Percentiles rank a stretch among this genome's conserved stretches.
These are phyloP conservation scores for Sphaerosporella brunnea DNA, from an alignment of 495 filamentous ascomycete species.

Conservation along the genomic window DNA sequence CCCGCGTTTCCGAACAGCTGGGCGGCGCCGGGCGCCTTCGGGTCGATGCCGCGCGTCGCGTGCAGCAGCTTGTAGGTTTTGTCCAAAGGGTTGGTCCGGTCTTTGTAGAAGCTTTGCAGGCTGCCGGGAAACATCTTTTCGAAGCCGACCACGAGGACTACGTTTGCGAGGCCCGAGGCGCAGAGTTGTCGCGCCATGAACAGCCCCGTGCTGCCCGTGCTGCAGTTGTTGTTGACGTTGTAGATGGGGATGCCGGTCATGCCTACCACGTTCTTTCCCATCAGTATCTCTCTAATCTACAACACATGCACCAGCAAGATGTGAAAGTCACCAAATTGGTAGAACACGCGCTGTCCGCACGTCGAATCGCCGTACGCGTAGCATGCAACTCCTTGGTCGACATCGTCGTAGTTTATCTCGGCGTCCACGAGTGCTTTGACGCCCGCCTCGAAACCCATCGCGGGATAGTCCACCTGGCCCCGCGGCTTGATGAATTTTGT, in stretches of 20 bases:
- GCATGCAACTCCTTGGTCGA: conserved; percentile 90
- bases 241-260: conserved; percentile 91
- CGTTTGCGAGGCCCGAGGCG: conserved; percentile 60
- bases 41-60: conserved; percentile 53
- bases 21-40: conserved; percentile 61
- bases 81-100: conserved; percentile 57
- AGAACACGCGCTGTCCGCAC: conserved; percentile 92
- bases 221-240: conserved; percentile 98
- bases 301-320: too few relatives aligned
- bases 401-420: conserved; percentile 88
- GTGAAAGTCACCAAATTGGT: conserved; percentile 92
- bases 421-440: conserved; percentile 93
- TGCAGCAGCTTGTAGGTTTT: conserved; percentile 62
- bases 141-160: conserved; percentile 79
- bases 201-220: conserved; percentile 76
- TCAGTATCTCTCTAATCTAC: too few relatives aligned
- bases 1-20: conserved; percentile 96
- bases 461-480: conserved; percentile 74
- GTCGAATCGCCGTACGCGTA: conserved; percentile 95
- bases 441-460: conserved; percentile 87
- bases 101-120: conserved; percentile 61
- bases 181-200: conserved; percentile 71
- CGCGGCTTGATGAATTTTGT: conserved; percentile 98
- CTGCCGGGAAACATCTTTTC: conserved; percentile 96
- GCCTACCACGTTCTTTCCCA: too few relatives aligned